Conservation (phyloP, 179 eudicot genomes). For the Carnegiea gigantea region DNA sequence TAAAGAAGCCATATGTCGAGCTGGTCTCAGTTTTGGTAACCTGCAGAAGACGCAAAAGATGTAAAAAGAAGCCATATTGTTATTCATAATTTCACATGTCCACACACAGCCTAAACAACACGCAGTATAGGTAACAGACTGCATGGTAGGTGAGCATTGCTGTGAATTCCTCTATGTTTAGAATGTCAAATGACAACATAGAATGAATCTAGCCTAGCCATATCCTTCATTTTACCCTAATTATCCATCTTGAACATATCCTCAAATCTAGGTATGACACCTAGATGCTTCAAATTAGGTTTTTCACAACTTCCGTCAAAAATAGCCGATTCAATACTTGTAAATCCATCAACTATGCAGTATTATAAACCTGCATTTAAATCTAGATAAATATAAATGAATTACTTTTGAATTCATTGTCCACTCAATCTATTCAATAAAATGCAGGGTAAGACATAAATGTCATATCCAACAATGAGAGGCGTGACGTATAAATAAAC, state of each 20-base stretch:
- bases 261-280: not conserved
- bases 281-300: not conserved
- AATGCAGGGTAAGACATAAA: not conserved
- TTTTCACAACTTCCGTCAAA: not conserved
- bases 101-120: no score
- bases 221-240: not conserved
- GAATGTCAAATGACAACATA: not conserved
- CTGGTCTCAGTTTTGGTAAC: slow-evolving; percentile 72
- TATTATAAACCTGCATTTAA: no score
- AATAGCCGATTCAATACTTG: not conserved
- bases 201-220: not conserved
- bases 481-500: not conserved
- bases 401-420: not conserved
- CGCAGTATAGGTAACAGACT: no score
- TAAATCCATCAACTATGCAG: no score
- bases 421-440: not conserved
- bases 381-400: not conserved
- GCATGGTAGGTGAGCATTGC: no score
- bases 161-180: not conserved
- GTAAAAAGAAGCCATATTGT: not conserved
- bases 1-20: slow-evolving; percentile 72
- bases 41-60: slow-evolving; percentile 36
- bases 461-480: not conserved
- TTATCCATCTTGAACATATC: not conserved
- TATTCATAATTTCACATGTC: not conserved